These are phyloP conservation scores for Myotisia sp. DNA, from an alignment of 2,329 filamentous ascomycete genomes.

Conservation along the genomic window DNA sequence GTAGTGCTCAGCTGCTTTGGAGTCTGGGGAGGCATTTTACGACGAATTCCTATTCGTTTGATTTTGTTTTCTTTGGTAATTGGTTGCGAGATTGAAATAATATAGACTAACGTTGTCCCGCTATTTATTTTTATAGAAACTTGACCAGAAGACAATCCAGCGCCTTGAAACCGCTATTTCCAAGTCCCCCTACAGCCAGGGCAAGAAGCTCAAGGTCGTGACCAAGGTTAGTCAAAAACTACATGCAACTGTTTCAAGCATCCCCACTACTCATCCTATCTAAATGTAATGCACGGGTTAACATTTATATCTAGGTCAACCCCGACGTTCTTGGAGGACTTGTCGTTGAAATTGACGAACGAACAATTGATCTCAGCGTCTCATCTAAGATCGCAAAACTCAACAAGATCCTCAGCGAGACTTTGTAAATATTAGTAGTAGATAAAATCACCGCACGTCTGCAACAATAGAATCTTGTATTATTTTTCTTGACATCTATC, in stretches of 20 bases:
- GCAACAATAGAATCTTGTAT: slow-evolving; percentile 7
- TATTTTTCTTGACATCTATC: slow-evolving; percentile 1
- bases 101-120: not conserved
- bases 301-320: slow-evolving; percentile 52
- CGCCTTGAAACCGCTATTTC: slow-evolving; percentile 75
- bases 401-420: slow-evolving; percentile 97
- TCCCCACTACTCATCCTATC: not conserved
- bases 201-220: slow-evolving; percentile 96
- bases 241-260: not conserved
- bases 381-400: slow-evolving; percentile 90
- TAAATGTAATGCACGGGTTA: slow-evolving; percentile 4
- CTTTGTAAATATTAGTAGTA: slow-evolving; percentile 60
- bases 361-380: slow-evolving; percentile 94
- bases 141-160: slow-evolving; percentile 73
- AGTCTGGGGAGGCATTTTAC: too few species aligned
- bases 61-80: too few species aligned
- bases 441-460: slow-evolving; percentile 2
- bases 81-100: not conserved
- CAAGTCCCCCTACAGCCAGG: slow-evolving; percentile 79
- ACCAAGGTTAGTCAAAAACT: slow-evolving; percentile 50
- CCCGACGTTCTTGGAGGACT: slow-evolving; percentile 87
- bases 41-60: not conserved
- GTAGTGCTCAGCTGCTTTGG: not conserved
- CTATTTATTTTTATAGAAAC: slow-evolving; percentile 48
- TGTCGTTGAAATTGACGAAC: slow-evolving; percentile 90